Evolutionary conservation across 495 filamentous ascomycete genomes (phyloP).

Genomic region (Aspergillus homomorphus): DNA sequence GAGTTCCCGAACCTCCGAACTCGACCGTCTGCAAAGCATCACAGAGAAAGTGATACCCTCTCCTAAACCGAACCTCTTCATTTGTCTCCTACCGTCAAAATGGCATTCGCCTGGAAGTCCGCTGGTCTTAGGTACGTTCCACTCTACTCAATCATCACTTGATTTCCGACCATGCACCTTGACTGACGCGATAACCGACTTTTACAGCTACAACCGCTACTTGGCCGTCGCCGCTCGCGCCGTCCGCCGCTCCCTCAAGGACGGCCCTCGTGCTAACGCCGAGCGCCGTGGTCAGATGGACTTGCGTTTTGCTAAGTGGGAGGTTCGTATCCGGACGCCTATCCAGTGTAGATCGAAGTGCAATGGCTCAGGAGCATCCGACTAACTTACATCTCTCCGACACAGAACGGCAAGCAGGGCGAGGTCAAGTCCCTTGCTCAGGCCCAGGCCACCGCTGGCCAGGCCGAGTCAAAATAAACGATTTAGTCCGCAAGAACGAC

Average conservation of each 20-base stretch:
- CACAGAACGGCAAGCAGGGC: conserved; percentile 94
- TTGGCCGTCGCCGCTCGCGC: conserved; percentile 53
- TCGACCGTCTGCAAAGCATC: conserved; percentile 39
- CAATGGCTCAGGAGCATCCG: conserved; percentile 12
- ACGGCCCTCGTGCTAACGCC: conserved; percentile 76
- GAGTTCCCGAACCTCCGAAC: conserved; percentile 42
- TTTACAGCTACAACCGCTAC: conserved; percentile 53
- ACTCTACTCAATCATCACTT: background rate
- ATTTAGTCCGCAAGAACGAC: conserved; percentile 1
- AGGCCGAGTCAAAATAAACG: conserved; percentile 44
- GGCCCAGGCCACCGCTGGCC: conserved; percentile 56
- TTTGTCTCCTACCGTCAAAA: conserved; percentile 56
- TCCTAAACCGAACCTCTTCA: conserved; percentile 30
- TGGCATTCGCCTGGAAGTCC: conserved; percentile 98
- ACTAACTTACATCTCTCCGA: conserved; percentile 24
- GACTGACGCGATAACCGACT: conserved; percentile 30
- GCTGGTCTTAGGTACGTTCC: conserved; percentile 87
- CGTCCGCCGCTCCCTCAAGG: conserved; percentile 86
- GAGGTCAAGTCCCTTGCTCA: conserved; percentile 71
- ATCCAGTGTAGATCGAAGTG: conserved; percentile 4
- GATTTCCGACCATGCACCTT: background rate
- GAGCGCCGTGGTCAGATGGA: conserved; percentile 91
- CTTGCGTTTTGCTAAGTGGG: conserved; percentile 92
- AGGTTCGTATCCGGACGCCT: conserved; percentile 59
- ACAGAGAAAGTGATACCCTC: conserved; percentile 27